A percentile compares a stretch with the other conserved stretches of the same genome.
Evolutionary conservation across 768 basidiomycete genomes (phyloP).

Genomic region (Auriculariales sp.): DNA sequence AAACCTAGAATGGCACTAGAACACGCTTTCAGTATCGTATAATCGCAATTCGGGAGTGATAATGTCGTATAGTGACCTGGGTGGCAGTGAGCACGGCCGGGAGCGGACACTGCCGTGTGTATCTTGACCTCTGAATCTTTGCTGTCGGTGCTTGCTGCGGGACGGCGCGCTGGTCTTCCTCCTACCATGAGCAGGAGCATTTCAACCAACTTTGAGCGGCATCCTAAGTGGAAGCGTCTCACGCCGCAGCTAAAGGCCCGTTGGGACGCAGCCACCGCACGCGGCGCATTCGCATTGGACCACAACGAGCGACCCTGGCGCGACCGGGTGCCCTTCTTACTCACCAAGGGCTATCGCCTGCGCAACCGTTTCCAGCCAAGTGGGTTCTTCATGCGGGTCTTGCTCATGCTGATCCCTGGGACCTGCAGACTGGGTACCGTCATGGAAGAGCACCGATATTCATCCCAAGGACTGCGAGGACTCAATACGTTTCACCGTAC

Average conservation of each 20-base stretch:
- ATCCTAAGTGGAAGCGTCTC: constrained; percentile 1
- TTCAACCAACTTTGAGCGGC: neutral
- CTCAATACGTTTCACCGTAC: neutral
- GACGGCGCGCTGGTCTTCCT: too few relatives aligned
- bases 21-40: too few relatives aligned
- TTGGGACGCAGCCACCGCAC: neutral
- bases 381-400: neutral
- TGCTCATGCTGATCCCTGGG: neutral
- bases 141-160: too few relatives aligned
- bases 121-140: too few relatives aligned
- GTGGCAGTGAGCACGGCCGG: too few relatives aligned
- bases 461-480: constrained; percentile 1
- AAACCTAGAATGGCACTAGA: too few relatives aligned
- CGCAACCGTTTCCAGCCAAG: neutral
- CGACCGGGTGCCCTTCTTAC: neutral
- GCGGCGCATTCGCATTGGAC: neutral
- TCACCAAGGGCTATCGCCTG: neutral
- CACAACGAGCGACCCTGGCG: neutral
- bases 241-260: neutral
- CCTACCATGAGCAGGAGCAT: neutral
- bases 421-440: neutral
- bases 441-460: neutral
- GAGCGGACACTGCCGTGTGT: too few relatives aligned
- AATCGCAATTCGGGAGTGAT: too few relatives aligned
- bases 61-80: too few relatives aligned